phyloP scores from a whole-genome alignment of 1,139 yeast genomes.

The Geotrichum candidum region DNA sequence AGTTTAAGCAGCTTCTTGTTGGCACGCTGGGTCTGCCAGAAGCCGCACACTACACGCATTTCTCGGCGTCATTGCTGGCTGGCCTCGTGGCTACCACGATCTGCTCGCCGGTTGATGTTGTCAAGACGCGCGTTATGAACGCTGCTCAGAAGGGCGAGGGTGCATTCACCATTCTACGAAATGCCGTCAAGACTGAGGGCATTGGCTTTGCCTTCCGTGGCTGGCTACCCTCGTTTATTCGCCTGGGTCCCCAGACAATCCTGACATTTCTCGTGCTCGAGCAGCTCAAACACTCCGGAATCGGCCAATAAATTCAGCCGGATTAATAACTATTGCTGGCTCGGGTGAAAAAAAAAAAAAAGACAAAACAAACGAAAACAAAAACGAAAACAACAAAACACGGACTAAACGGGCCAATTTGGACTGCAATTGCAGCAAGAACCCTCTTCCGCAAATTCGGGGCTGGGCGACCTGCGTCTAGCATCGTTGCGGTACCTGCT shows the following conservation, averaged over 20 bases:
- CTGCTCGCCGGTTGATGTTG: constrained; percentile 89
- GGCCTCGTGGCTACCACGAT: constrained; percentile 86
- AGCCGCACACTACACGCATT: constrained; percentile 63
- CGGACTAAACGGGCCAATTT: too few species aligned
- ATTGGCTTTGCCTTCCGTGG: constrained; percentile 78
- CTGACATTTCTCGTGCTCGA: constrained; percentile 77
- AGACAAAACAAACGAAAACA: not conserved
- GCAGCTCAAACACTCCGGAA: constrained; percentile 53
- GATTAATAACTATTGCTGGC: not conserved
- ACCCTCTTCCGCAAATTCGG: too few species aligned
- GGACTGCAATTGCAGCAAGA: too few species aligned
- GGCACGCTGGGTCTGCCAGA: constrained; percentile 49
- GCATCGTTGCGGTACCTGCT: too few species aligned
- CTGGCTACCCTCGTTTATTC: constrained; percentile 81
- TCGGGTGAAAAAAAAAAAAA: not conserved
- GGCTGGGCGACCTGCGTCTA: too few species aligned
- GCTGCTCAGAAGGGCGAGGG: constrained; percentile 42
- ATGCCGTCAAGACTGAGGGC: constrained; percentile 66
- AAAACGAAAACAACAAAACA: too few species aligned
- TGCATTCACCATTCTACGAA: constrained; percentile 47
- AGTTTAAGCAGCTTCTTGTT: constrained; percentile 60
- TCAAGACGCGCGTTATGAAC: constrained; percentile 83
- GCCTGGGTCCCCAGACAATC: constrained; percentile 86
- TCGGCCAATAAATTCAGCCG: constrained; percentile 11
- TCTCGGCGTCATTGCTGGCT: constrained; percentile 68